Base-by-base conservation (phyloP, 345 rosid species). In the Euphorbia tirucalli region DNA sequence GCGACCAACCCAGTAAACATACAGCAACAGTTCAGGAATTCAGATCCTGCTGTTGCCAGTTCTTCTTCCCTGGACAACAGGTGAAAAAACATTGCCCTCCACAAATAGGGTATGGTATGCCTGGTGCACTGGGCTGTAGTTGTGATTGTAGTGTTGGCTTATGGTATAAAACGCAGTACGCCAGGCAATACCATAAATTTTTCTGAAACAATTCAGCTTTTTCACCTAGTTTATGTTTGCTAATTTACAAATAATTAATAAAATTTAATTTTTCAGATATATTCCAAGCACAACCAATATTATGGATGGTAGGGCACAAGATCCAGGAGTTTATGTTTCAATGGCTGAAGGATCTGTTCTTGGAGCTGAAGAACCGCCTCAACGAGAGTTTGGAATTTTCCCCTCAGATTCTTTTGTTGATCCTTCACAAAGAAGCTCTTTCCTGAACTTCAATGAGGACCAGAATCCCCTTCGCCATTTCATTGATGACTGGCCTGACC, bases 321-420 rank as follows among this genome's bases (percentile, higher is more conserved):
- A 77, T 77, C 41, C 65, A 11, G 65, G 61, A 64, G 76, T 0
- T 41, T 61, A 35, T 78, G 83, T 19, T 6, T 55, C 56, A 68
- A 70, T 77, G 37, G 76, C 73, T 61, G 68, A 50, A 43, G 39
- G 7, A 35, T 35, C 7, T 35, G 39, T 3, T 3, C 7, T 35
- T 7, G 39, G 39, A 35, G 39, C 39, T 35, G 4, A 35, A 35
- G 76, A 77, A 79, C 9, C 71, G 21, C 62, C 77, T 43, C 77
- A 68, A 64, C 35, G 73, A 3, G 84, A 77, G 77, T 82, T 87
- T 66, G 93, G 93, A 70, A 75, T 76, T 65, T 83, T 85, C 62
- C 78, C 88, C 19, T 86, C 83, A 11, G 85, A 82, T 65, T 79
- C 85, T 1, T 79, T 86, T 13, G 76, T 82, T 3, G 83, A 86